Conservation (phyloP, 768 basidiomycete species). For the Harrya chromipes region DNA sequence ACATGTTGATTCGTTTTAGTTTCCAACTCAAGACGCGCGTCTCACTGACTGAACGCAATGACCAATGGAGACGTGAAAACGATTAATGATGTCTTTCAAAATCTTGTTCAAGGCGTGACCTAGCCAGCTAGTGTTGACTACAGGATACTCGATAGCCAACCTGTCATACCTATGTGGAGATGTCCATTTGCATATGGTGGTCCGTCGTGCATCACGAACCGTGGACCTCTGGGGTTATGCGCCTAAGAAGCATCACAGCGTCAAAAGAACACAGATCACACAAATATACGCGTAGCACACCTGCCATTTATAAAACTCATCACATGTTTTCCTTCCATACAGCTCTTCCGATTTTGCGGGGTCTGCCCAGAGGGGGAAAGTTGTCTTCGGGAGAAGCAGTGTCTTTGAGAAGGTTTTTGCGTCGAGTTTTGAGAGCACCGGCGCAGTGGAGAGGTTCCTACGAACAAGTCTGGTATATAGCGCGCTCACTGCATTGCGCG, state of each 20-base stretch:
- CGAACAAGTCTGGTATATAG: slow-evolving; percentile 7
- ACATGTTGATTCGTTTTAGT: slow-evolving; percentile 1
- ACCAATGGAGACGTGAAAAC: slow-evolving; percentile 79
- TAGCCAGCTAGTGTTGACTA: slow-evolving; percentile 27
- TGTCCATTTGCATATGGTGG: slow-evolving; percentile 98
- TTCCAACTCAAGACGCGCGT: background rate
- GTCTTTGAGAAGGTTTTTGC: slow-evolving; percentile 53
- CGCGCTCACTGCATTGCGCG: slow-evolving; percentile 15
- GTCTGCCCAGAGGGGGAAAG: slow-evolving; percentile 71
- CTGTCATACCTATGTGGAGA: slow-evolving; percentile 80
- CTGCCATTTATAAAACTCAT: slow-evolving; percentile 78
- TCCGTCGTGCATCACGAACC: slow-evolving; percentile 91
- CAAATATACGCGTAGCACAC: slow-evolving; percentile 37
- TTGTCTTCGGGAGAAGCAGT: slow-evolving; percentile 77
- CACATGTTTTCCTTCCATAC: slow-evolving; percentile 62
- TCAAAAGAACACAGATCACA: background rate
- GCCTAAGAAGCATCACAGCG: slow-evolving; percentile 40
- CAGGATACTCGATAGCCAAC: background rate
- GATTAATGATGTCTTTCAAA: slow-evolving; percentile 92
- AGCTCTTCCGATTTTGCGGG: slow-evolving; percentile 57
- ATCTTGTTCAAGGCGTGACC: slow-evolving; percentile 97
- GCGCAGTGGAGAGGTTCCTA: slow-evolving; percentile 15
- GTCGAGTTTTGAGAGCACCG: slow-evolving; percentile 8
- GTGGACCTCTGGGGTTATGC: slow-evolving; percentile 58
- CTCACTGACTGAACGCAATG: slow-evolving; percentile 71